These are phyloP conservation scores for Podospora bellae-mahoneyi DNA, from an alignment of 495 filamentous ascomycete genomes.

Conservation along the genomic window DNA sequence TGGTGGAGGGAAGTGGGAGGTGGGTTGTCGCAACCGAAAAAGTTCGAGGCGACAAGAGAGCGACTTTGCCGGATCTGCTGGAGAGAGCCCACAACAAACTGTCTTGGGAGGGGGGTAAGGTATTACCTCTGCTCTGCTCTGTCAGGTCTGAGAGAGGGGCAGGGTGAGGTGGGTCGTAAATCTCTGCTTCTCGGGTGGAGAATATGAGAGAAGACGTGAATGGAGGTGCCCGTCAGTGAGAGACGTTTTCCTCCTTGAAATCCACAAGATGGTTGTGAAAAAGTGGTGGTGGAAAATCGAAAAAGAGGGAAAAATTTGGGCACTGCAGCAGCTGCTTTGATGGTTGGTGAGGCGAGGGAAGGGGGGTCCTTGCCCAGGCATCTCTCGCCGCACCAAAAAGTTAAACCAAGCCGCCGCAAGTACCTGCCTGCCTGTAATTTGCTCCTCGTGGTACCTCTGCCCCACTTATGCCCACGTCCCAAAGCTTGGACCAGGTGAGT, in stretches of 20 bases:
- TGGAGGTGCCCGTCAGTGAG: conserved; percentile 21
- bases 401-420: neutral
- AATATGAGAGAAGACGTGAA: conserved; percentile 23
- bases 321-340: conserved; percentile 15
- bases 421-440: neutral
- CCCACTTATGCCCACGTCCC: neutral
- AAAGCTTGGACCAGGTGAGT: neutral
- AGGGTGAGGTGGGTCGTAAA: conserved; percentile 45
- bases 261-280: conserved; percentile 22
- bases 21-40: conserved; percentile 25
- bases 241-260: conserved; percentile 25
- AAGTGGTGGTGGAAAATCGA: conserved; percentile 27
- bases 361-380: conserved; percentile 11
- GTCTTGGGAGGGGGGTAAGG: conserved; percentile 11
- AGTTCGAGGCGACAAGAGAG: conserved; percentile 21
- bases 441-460: neutral
- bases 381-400: conserved; percentile 6
- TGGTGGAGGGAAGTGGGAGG: conserved; percentile 15
- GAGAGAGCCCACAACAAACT: conserved; percentile 5
- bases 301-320: conserved; percentile 26
- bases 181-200: conserved; percentile 36
- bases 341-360: conserved; percentile 20
- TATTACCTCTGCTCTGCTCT: conserved; percentile 12
- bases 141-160: conserved; percentile 7
- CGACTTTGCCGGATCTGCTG: conserved; percentile 17